Evolutionary conservation across 352 stramenopile genomes (phyloP), one percentile per base, ranked within the genome.

Genomic region (Globisporangium carolinianum): DNA sequence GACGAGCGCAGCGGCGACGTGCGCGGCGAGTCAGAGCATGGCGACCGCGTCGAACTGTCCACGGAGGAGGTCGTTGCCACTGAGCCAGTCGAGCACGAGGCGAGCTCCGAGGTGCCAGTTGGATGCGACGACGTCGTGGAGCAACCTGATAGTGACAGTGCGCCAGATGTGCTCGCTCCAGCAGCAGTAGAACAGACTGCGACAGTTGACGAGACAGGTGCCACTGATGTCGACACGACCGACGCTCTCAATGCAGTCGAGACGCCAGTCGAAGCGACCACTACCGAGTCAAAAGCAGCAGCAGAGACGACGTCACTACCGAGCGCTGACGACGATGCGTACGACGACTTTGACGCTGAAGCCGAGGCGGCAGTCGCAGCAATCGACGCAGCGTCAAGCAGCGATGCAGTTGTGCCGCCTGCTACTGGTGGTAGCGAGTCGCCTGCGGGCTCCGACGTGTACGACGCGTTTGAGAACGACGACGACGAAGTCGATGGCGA

Each of bases 321-420:
- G 24, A 32, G 24, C 24, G 24, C 24, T 1, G 47, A 55, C 32
- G 15, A 42, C 15, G 51, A 58, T 7, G n/a, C 43, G 43, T 54
- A 53, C 24, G 58, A 63, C 38, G 58, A 59, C 14, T 61, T 61
- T 55, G 47, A 50, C 38, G 46, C 38, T 12, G 55, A 61, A 47
- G 35, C 53, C 11, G 55, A 53, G 12, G 35, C 46, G 53, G 15
- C 52, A 4, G 18, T 37, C 4, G 17, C 41, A 45, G 7, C 41
- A 9, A 45, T 45, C 8, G 42, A 11, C 11, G 9, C 42, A 10
- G 41, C 10, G 0, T 5, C 10, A 47, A 6, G 14, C 11, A 47
- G 42, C 12, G 11, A 47, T 17, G 42, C 42, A 12, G 6, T 14
- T 11, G 5, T 14, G 0, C n/a, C 42, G 3, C 42, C 42, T 47